Evolutionary conservation across 441 rosid species (phyloP).

Genomic region (Metrosideros polymorpha): DNA sequence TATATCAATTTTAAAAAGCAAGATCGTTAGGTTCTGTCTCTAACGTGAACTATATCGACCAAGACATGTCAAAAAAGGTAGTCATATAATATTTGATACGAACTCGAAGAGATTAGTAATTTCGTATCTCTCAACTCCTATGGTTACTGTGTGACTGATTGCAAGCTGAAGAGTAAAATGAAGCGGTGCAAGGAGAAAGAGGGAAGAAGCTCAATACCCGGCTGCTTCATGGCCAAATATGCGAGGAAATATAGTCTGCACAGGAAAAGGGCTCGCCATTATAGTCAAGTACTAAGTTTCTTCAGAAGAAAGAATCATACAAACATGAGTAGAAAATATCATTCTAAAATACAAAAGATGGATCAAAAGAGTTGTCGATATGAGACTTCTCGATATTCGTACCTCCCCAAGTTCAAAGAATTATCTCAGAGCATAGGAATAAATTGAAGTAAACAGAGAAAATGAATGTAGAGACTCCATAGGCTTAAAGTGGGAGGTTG

Average conservation of each 20-base stretch:
- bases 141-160: neutral
- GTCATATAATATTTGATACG: neutral
- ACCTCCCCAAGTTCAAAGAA: neutral
- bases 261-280: neutral
- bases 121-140: neutral
- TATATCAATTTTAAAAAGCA: neutral
- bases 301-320: neutral
- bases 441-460: neutral
- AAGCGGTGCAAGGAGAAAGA: neutral
- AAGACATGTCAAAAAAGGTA: neutral
- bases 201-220: slow-evolving; percentile 29
- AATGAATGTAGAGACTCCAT: neutral
- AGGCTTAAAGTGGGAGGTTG: neutral
- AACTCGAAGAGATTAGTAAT: neutral
- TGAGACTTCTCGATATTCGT: neutral
- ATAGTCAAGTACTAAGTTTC: neutral
- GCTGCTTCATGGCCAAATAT: slow-evolving; percentile 96
- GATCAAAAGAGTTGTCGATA: neutral
- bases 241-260: slow-evolving; percentile 77
- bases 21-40: neutral
- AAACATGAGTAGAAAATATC: neutral
- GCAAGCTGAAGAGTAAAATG: neutral
- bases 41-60: neutral
- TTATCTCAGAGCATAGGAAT: neutral
- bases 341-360: neutral